Evolutionary conservation across 2,329 filamentous ascomycete species (phyloP), one percentile per base, ranked within the genome.

Genomic region (Beauveria medogensis): DNA sequence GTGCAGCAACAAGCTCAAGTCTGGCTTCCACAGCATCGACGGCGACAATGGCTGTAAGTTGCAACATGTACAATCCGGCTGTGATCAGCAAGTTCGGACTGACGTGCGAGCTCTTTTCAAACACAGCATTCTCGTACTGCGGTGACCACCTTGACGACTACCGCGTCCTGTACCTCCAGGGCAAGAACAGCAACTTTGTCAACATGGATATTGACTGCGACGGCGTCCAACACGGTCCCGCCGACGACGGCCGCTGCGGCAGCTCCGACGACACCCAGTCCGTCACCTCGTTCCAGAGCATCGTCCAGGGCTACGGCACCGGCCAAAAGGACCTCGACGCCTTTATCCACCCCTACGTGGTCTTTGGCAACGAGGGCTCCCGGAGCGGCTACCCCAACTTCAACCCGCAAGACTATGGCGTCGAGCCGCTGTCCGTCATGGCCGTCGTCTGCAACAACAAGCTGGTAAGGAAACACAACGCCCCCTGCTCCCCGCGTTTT

Each of bases 201-300:
- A 79, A 84, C 69, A 82, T 85, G 79, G 82, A 84, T 65, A 74
- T 85, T 59, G 82, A 83, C 71, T 85, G 82, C 66, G 82, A 85
- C 64, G 82, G 82, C 24, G 67, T 73, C 8, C 75, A 80, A 59
- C 69, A 71, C 24, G 72, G 73, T 8, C 65, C 71, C 30, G 73
- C 72, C 41, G 72, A 75, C 60, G 77, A 75, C 34, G 77, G 78
- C 2, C 74, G 75, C 46, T 84, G 81, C 65, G 72, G 68, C 40
- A 73, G 70, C 20, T 78, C 77, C 12, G 68, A 64, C 20, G 77
- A 79, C 59, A 77, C 73, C 2, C 79, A 81, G 66, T 70, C 69
- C 41, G 65, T 76, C 61, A 84, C 82, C 1, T 73, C 78, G 0
- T 84, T 84, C 68, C 68, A 73, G 60, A 68, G 73, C 50, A 69